Percentiles rank a stretch among this genome's conserved stretches.
Conservation (phyloP, 345 rosid genomes). For the Dimocarpus longan region DNA sequence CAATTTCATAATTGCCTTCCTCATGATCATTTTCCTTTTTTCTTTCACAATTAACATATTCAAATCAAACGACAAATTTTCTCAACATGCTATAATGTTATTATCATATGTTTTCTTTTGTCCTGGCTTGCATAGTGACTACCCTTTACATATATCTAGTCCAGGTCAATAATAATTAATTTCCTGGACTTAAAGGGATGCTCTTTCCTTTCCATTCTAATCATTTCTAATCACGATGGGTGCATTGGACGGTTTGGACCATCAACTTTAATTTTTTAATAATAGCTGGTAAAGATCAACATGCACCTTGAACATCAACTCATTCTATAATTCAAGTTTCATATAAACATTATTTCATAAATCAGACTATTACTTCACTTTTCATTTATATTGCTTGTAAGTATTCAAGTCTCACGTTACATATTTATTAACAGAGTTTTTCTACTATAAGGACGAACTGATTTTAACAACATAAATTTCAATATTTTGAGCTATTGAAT, state of each 20-base stretch:
- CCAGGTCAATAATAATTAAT: background rate
- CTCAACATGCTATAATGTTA: background rate
- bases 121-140: background rate
- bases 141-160: background rate
- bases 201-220: background rate
- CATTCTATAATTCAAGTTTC: too few relatives aligned
- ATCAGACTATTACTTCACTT: too few relatives aligned
- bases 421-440: too few relatives aligned
- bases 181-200: background rate
- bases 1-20: background rate
- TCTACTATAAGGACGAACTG: too few relatives aligned
- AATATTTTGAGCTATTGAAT: too few relatives aligned
- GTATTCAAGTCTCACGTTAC: too few relatives aligned
- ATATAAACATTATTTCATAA: too few relatives aligned
- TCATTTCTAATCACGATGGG: background rate
- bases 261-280: background rate
- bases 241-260: background rate
- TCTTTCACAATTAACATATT: background rate
- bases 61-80: slow-evolving; percentile 4
- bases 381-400: too few relatives aligned
- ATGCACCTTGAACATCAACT: too few relatives aligned
- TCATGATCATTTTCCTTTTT: background rate
- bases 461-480: too few relatives aligned
- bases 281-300: too few relatives aligned
- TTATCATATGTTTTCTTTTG: slow-evolving; percentile 1